Conservation (phyloP, 805 yeast species). For the Kregervanrija fluxuum region DNA sequence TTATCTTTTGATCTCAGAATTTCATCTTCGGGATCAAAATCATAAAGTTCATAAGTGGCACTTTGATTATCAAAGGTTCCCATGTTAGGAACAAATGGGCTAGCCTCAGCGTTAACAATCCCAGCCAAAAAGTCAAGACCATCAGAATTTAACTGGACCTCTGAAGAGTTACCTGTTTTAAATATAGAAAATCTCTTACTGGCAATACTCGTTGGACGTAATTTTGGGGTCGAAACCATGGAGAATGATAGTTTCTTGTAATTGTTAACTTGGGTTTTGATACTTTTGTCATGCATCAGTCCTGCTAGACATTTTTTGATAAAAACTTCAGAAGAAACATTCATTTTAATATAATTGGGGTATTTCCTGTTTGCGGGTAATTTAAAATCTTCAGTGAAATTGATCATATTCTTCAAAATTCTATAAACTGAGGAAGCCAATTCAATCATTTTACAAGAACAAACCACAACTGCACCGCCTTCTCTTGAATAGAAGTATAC, state of each 20-base stretch:
- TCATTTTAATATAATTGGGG: constrained; percentile 54
- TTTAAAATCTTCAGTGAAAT: constrained; percentile 57
- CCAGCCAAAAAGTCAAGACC: constrained; percentile 38
- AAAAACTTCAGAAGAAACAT: constrained; percentile 53
- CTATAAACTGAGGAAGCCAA: constrained; percentile 40
- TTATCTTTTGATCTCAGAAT: constrained; percentile 44
- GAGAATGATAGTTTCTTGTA: constrained; percentile 8
- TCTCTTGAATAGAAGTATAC: constrained; percentile 53
- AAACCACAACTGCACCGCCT: constrained; percentile 41
- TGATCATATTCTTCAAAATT: constrained; percentile 41
- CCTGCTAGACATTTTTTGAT: constrained; percentile 56
- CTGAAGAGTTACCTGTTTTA: constrained; percentile 44
- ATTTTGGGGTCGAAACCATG: constrained; percentile 3
- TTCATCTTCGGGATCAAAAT: constrained; percentile 31
- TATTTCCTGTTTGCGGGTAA: constrained; percentile 53
- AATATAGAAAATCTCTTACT: constrained; percentile 42
- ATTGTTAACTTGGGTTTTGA: constrained; percentile 21
- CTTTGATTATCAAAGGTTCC: constrained; percentile 17
- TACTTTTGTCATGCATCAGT: constrained; percentile 36
- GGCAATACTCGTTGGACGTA: constrained; percentile 2
- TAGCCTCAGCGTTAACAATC: constrained; percentile 16
- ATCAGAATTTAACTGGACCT: constrained; percentile 38
- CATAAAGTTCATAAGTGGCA: constrained; percentile 1
- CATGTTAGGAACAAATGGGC: constrained; percentile 25
- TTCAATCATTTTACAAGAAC: constrained; percentile 41